Conservation (phyloP, 768 basidiomycete genomes). For the Rubroboletus pulcherrimus region DNA sequence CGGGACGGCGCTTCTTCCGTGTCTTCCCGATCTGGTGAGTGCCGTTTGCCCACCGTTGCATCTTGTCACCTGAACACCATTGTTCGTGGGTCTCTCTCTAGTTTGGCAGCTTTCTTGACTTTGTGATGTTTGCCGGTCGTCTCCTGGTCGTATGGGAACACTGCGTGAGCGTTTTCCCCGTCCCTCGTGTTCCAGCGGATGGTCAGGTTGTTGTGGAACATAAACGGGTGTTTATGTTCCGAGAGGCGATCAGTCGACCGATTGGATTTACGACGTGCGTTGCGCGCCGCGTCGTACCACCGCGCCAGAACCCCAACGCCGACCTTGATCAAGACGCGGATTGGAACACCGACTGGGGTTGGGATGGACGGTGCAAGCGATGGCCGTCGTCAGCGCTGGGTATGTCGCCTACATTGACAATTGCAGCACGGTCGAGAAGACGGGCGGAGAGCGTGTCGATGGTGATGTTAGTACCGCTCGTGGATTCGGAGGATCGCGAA, state of each 20-base stretch:
- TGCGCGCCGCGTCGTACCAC: slow-evolving; percentile 2
- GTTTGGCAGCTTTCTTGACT: slow-evolving; percentile 27
- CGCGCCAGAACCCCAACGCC: neutral
- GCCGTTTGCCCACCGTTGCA: neutral
- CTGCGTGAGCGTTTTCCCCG: slow-evolving; percentile 24
- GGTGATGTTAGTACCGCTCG: slow-evolving; percentile 26
- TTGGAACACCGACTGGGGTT: neutral
- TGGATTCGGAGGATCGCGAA: neutral
- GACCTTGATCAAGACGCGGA: neutral
- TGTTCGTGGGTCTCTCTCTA: neutral
- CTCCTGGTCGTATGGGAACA: slow-evolving; percentile 28
- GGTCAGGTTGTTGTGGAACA: slow-evolving; percentile 21
- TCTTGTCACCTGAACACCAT: neutral
- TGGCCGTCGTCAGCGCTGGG: neutral
- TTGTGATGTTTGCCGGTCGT: slow-evolving; percentile 21
- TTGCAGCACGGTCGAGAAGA: slow-evolving; percentile 21
- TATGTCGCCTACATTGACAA: slow-evolving; percentile 21
- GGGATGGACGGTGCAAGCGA: neutral
- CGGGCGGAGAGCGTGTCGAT: slow-evolving; percentile 13
- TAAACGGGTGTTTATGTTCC: slow-evolving; percentile 26
- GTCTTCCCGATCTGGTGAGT: slow-evolving; percentile 21
- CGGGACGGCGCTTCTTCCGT: slow-evolving; percentile 25
- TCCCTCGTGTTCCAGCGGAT: slow-evolving; percentile 21
- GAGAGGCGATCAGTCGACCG: slow-evolving; percentile 20
- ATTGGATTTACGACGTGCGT: slow-evolving; percentile 29